phyloP scores from a whole-genome alignment of 2,329 filamentous ascomycete genomes.

The Dichotomopilus funicola region DNA sequence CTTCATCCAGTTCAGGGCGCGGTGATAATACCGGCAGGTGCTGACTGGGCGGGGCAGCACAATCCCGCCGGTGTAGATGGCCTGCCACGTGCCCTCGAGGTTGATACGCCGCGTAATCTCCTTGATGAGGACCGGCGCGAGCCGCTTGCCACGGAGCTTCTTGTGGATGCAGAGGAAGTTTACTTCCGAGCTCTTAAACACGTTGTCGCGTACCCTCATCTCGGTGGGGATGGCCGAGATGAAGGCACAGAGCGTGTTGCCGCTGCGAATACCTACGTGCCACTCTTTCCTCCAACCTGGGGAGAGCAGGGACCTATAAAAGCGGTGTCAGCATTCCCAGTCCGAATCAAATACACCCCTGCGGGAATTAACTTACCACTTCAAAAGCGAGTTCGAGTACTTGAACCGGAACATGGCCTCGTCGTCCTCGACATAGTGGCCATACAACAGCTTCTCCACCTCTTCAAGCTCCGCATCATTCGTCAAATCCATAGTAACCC shows the following conservation, averaged over 20 bases:
- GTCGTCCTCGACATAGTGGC: conserved; percentile 95
- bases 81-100: conserved; percentile 80
- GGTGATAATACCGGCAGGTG: conserved; percentile 92
- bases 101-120: conserved; percentile 94
- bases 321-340: neutral
- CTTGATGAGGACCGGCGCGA: conserved; percentile 92
- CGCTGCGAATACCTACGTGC: conserved; percentile 88
- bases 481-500: conserved; percentile 82
- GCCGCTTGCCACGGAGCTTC: conserved; percentile 87
- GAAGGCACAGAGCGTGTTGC: conserved; percentile 84
- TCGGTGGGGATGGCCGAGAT: conserved; percentile 89
- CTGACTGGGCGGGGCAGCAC: conserved; percentile 87
- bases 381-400: conserved; percentile 81
- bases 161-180: conserved; percentile 99
- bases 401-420: conserved; percentile 98
- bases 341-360: neutral
- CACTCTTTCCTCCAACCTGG: conserved; percentile 91
- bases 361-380: conserved; percentile 57
- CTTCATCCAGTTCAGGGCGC: conserved; percentile 91
- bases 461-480: conserved; percentile 76
- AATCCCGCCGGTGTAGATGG: conserved; percentile 89
- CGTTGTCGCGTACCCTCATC: conserved; percentile 70
- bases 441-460: conserved; percentile 82
- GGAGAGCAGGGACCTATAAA: conserved; percentile 75
- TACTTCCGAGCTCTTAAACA: conserved; percentile 78